Conservation (phyloP, 2,329 filamentous ascomycete genomes). For the Rhexocercosporidium sp. region DNA sequence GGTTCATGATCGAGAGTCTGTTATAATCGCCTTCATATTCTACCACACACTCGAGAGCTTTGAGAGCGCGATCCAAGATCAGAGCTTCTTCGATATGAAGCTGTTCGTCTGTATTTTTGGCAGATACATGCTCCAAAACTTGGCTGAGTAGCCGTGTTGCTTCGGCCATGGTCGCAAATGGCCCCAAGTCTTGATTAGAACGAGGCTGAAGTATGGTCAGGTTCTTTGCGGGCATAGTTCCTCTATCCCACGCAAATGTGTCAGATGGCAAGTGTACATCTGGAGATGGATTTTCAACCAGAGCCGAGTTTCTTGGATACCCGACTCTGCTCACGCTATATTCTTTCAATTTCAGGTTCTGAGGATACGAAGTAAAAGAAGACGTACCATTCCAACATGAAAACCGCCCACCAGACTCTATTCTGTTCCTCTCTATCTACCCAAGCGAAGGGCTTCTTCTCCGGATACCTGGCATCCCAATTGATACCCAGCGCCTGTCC, state of each 20-base stretch:
- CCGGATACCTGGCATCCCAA: slow-evolving; percentile 17
- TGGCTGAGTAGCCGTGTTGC: slow-evolving; percentile 41
- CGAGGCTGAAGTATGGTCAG: slow-evolving; percentile 6
- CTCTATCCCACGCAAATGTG: slow-evolving; percentile 46
- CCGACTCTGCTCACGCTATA: slow-evolving; percentile 28
- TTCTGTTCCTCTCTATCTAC: slow-evolving; percentile 51
- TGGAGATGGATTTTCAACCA: slow-evolving; percentile 19
- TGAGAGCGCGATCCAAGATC: slow-evolving; percentile 23
- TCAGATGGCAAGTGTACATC: slow-evolving; percentile 22
- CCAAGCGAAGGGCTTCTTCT: slow-evolving; percentile 45
- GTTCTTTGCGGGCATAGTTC: slow-evolving; percentile 26
- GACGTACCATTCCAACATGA: slow-evolving; percentile 48
- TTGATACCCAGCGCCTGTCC: slow-evolving; percentile 48
- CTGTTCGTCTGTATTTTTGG: background rate
- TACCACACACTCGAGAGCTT: slow-evolving; percentile 17
- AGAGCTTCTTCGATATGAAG: slow-evolving; percentile 25
- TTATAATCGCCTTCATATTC: slow-evolving; percentile 22
- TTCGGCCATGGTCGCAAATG: slow-evolving; percentile 54
- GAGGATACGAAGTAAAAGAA: background rate
- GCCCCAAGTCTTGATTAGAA: slow-evolving; percentile 41
- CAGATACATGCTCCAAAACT: slow-evolving; percentile 36
- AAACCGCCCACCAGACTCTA: slow-evolving; percentile 52
- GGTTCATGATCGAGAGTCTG: slow-evolving; percentile 26
- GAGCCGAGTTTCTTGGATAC: slow-evolving; percentile 12
- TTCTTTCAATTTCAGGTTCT: slow-evolving; percentile 1